Evolutionary conservation across 2,329 filamentous ascomycete genomes (phyloP).

Genomic region (Hypoxylon sp.): DNA sequence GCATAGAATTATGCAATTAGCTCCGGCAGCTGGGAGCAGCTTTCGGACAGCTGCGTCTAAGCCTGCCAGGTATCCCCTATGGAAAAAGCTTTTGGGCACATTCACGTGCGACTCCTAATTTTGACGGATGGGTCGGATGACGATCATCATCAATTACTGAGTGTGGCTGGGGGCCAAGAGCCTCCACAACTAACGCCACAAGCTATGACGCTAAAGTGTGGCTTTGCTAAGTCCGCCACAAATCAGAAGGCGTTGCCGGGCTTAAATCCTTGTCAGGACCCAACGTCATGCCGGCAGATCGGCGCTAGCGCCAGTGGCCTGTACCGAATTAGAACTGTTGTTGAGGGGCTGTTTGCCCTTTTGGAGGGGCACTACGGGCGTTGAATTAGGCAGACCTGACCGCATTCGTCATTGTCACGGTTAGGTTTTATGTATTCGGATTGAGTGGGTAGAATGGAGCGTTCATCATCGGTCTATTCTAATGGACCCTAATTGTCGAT

Average conservation of each 20-base stretch:
- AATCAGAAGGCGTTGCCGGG: constrained; percentile 21
- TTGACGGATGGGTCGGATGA: constrained; percentile 37
- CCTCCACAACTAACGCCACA: constrained; percentile 21
- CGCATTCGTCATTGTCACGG: constrained; percentile 40
- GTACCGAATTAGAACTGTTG: constrained; percentile 30
- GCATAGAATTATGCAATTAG: no score
- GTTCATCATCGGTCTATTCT: constrained; percentile 19
- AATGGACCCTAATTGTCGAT: constrained; percentile 9
- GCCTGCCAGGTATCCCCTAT: no score
- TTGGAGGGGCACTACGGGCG: constrained; percentile 22
- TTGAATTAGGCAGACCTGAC: constrained; percentile 19
- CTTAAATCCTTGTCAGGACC: constrained; percentile 11
- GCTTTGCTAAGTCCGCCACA: constrained; percentile 17
- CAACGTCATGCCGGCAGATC: constrained; percentile 37
- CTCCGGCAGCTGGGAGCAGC: no score
- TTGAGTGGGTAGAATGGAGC: constrained; percentile 13
- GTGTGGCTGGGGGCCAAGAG: constrained; percentile 28
- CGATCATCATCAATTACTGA: constrained; percentile 32
- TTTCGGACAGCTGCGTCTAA: no score
- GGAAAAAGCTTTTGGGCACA: no score
- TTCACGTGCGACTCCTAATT: constrained; percentile 16
- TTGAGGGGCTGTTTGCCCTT: constrained; percentile 23
- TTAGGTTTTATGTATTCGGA: constrained; percentile 10
- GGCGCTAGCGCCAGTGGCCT: constrained; percentile 24
- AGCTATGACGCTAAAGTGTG: constrained; percentile 33